These are phyloP conservation scores for Colletotrichum higginsianum DNA, from an alignment of 2,329 filamentous ascomycete genomes.

Conservation along the genomic window DNA sequence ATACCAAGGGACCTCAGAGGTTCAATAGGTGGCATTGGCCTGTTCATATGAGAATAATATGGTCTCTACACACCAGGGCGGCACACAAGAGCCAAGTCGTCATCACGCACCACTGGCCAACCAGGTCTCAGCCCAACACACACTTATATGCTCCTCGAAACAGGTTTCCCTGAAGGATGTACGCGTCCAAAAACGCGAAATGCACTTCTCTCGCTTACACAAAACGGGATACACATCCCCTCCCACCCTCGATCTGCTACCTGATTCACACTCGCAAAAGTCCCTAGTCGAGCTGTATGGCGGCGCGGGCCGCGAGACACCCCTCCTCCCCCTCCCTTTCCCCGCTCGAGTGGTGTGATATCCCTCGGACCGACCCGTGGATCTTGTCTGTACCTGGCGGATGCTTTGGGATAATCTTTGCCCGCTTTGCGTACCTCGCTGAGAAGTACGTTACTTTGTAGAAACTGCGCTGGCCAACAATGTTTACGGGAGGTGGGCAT, in stretches of 20 bases:
- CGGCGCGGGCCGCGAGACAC: conserved; percentile 2
- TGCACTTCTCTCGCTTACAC: background rate
- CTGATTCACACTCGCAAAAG: background rate
- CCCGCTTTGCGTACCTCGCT: conserved; percentile 3
- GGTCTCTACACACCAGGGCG: background rate
- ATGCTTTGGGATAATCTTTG: background rate
- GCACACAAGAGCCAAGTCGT: background rate
- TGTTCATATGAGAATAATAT: background rate
- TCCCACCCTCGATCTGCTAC: background rate
- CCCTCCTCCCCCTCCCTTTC: background rate
- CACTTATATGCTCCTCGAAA: background rate
- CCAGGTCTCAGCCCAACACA: background rate
- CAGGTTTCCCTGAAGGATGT: background rate
- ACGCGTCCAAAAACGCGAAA: background rate
- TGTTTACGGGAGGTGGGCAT: background rate
- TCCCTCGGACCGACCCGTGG: no score
- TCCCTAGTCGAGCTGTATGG: background rate
- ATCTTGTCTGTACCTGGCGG: no score
- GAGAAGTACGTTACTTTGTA: background rate
- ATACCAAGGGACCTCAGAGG: background rate
- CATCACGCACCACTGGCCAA: background rate
- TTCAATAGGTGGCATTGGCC: background rate
- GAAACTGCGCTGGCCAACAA: background rate
- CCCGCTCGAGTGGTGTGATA: background rate
- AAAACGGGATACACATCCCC: background rate